Percentiles rank a stretch among this genome's conserved stretches.
phyloP scores from a whole-genome alignment of 345 rosid genomes.

The Boechera retrofracta region DNA sequence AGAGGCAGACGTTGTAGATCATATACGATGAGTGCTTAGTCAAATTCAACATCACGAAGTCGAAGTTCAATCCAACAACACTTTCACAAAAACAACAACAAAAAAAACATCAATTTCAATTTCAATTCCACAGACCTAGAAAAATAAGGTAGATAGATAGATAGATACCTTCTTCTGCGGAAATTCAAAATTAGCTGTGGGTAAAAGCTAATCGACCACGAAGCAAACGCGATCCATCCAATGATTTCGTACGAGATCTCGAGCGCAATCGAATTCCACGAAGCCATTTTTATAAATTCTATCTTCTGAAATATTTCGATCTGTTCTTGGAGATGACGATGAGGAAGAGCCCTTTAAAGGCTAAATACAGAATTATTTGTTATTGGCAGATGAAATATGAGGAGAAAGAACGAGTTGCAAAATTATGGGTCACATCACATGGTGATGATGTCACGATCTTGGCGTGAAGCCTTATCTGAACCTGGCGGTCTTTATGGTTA shows the following conservation, averaged over 20 bases:
- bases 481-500: slow-evolving; percentile 11
- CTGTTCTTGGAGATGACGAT: not conserved
- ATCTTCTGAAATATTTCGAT: not conserved
- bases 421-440: not conserved
- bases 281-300: slow-evolving; percentile 51
- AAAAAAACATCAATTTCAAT: not conserved
- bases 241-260: slow-evolving; percentile 65
- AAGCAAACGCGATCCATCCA: slow-evolving; percentile 80
- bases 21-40: slow-evolving; percentile 92
- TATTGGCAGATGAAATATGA: not conserved
- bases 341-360: not conserved
- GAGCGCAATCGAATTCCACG: slow-evolving; percentile 83
- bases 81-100: slow-evolving; percentile 33
- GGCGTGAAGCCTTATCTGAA: slow-evolving; percentile 1
- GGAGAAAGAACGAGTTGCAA: not conserved
- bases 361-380: not conserved
- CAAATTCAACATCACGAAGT: slow-evolving; percentile 85
- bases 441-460: too few relatives aligned
- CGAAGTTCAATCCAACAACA: slow-evolving; percentile 94
- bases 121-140: not conserved
- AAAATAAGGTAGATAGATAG: not conserved
- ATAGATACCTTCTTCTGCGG: slow-evolving; percentile 65
- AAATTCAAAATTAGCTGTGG: slow-evolving; percentile 86
- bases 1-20: slow-evolving; percentile 87
- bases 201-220: slow-evolving; percentile 91